Conservation (phyloP, 768 basidiomycete genomes). For the Melanogaster broomeanus region DNA sequence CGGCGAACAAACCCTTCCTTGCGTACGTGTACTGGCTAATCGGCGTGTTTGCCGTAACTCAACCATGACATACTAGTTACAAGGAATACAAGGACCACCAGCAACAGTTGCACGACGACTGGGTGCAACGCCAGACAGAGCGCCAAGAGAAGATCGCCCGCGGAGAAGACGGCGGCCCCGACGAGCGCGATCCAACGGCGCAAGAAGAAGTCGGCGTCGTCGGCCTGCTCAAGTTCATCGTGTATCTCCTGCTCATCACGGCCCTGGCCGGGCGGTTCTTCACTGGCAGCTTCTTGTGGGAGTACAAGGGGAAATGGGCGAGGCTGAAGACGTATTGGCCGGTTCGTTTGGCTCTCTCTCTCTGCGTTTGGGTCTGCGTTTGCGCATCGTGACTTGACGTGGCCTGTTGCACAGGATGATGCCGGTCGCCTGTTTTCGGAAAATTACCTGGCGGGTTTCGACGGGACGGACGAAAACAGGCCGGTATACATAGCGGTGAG, state of each 20-base stretch:
- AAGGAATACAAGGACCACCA: conserved; percentile 65
- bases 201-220: conserved; percentile 63
- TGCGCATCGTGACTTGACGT: not conserved
- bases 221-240: conserved; percentile 69
- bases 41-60: not conserved
- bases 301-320: conserved; percentile 67
- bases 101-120: conserved; percentile 60
- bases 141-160: conserved; percentile 72
- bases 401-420: conserved; percentile 37
- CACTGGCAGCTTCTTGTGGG: conserved; percentile 87
- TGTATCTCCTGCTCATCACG: conserved; percentile 53
- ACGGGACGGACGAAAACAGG: conserved; percentile 62
- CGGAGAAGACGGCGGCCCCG: conserved; percentile 72
- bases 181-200: conserved; percentile 73
- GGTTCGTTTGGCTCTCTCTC: conserved; percentile 37
- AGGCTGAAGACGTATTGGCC: conserved; percentile 65
- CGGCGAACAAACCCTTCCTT: conserved; percentile 84
- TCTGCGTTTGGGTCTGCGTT: not conserved
- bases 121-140: conserved; percentile 69
- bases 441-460: conserved; percentile 58
- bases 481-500: conserved; percentile 87
- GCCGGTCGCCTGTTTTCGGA: conserved; percentile 79
- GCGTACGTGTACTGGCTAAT: conserved; percentile 52
- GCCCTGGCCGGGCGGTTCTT: conserved; percentile 78
- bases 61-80: conserved; percentile 45